Evolutionary conservation across 305 asterid species (phyloP).

Genomic region (Fraxinus sp.): DNA sequence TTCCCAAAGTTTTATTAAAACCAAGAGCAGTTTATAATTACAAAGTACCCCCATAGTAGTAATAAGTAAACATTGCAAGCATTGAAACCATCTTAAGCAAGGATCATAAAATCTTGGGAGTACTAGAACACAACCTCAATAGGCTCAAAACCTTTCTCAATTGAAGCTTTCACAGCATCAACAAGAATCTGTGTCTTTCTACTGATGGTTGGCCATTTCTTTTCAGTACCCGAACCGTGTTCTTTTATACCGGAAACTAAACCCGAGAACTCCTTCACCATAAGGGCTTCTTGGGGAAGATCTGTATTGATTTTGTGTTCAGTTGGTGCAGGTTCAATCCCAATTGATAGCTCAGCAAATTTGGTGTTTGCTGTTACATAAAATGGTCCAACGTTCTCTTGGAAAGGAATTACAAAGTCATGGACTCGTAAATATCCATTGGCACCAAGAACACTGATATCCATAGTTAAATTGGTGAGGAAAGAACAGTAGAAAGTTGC

Average conservation of each 20-base stretch:
- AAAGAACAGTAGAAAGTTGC: constrained; percentile 58
- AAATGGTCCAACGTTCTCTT: constrained; percentile 50
- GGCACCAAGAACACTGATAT: constrained; percentile 41
- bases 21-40: not conserved
- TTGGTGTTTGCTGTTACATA: constrained; percentile 40
- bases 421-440: constrained; percentile 41
- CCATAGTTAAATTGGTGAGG: constrained; percentile 50
- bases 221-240: constrained; percentile 54
- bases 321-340: constrained; percentile 54
- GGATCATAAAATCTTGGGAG: not conserved
- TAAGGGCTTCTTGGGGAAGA: constrained; percentile 80
- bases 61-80: not conserved
- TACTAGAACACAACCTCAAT: constrained; percentile 38
- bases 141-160: constrained; percentile 54
- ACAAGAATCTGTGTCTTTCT: constrained; percentile 72
- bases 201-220: constrained; percentile 65
- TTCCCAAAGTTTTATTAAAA: not conserved
- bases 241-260: constrained; percentile 46
- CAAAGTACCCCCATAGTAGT: not conserved
- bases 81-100: not conserved
- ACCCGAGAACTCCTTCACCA: constrained; percentile 67
- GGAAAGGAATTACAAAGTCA: constrained; percentile 54
- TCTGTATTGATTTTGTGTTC: constrained; percentile 51
- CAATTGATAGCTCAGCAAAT: constrained; percentile 44
- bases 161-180: constrained; percentile 76